Percentiles rank a stretch among this genome's conserved stretches.
phyloP scores from a whole-genome alignment of 306 rosid genomes.

The Cucurbita argyrosperma region DNA sequence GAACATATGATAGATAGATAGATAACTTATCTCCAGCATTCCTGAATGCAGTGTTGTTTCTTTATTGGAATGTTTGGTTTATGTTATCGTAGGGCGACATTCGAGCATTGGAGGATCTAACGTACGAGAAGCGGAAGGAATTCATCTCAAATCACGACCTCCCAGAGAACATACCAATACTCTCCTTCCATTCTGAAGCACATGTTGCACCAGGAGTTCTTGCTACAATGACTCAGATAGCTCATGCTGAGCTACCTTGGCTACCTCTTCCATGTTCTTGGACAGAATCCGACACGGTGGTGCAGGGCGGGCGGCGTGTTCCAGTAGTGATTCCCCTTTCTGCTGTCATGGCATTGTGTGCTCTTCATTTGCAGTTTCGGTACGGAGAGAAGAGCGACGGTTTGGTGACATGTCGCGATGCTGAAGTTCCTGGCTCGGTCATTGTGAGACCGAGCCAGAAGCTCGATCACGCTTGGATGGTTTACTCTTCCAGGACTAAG shows the following conservation, averaged over 20 bases:
- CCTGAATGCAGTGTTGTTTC: neutral
- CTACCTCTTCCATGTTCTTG: constrained; percentile 27
- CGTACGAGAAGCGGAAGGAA: constrained; percentile 63
- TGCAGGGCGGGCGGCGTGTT: constrained; percentile 31
- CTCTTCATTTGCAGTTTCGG: constrained; percentile 56
- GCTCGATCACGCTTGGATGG: constrained; percentile 90
- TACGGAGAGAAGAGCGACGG: constrained; percentile 80
- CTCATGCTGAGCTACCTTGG: constrained; percentile 67
- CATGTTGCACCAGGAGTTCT: constrained; percentile 46
- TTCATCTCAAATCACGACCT: constrained; percentile 60
- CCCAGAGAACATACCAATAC: constrained; percentile 37
- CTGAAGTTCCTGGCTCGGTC: constrained; percentile 78
- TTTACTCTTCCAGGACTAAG: constrained; percentile 47
- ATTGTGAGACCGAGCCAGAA: constrained; percentile 51
- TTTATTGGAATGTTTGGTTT: neutral
- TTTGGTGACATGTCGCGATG: constrained; percentile 51
- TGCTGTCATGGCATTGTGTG: constrained; percentile 68
- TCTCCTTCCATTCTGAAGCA: constrained; percentile 73
- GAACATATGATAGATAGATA: too few species aligned
- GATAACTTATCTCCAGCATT: too few species aligned
- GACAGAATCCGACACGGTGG: constrained; percentile 10
- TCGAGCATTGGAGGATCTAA: constrained; percentile 66
- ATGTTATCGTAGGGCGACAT: constrained; percentile 45
- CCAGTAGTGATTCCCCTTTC: constrained; percentile 59
- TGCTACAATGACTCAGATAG: constrained; percentile 71